Evolutionary conservation across 306 rosid species (phyloP).

Genomic region (Alnus rubra): DNA sequence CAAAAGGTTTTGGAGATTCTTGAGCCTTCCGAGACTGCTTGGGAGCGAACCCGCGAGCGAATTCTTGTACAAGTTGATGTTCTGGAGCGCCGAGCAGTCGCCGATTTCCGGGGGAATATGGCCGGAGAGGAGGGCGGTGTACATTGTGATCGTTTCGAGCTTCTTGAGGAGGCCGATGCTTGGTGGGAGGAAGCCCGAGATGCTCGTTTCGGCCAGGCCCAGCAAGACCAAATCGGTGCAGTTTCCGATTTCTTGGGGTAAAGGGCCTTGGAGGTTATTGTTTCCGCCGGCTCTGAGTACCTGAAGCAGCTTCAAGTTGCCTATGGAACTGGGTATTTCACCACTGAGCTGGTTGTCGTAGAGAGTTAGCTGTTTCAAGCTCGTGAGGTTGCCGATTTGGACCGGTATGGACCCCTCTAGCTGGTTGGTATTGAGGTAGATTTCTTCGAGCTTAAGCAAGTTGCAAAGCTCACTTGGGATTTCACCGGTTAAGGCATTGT

Average conservation of each 20-base stretch:
- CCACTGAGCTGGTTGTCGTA: constrained; percentile 76
- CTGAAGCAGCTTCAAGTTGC: constrained; percentile 53
- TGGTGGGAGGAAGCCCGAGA: constrained; percentile 71
- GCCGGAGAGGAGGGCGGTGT: constrained; percentile 78
- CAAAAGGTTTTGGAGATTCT: constrained; percentile 58
- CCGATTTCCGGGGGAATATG: constrained; percentile 76
- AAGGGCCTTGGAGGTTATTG: constrained; percentile 68
- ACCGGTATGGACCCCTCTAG: constrained; percentile 68
- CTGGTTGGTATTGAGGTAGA: constrained; percentile 62
- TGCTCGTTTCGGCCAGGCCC: constrained; percentile 86
- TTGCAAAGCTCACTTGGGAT: constrained; percentile 57
- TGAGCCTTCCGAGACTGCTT: constrained; percentile 54
- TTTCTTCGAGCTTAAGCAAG: constrained; percentile 57
- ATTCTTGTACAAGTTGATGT: constrained; percentile 70
- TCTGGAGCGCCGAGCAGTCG: constrained; percentile 57
- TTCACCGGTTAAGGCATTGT: constrained; percentile 73
- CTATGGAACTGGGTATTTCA: constrained; percentile 60
- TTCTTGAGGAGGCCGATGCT: constrained; percentile 60
- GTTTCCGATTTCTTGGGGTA: constrained; percentile 76
- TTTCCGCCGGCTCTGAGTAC: constrained; percentile 86
- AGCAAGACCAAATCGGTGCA: constrained; percentile 61
- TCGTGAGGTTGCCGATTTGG: constrained; percentile 64
- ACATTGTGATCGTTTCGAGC: constrained; percentile 72
- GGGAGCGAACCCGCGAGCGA: constrained; percentile 84
- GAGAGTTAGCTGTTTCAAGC: constrained; percentile 46